Evolutionary conservation across 2,329 filamentous ascomycete genomes (phyloP).

Genomic region (Ploettnerulaceae sp.): DNA sequence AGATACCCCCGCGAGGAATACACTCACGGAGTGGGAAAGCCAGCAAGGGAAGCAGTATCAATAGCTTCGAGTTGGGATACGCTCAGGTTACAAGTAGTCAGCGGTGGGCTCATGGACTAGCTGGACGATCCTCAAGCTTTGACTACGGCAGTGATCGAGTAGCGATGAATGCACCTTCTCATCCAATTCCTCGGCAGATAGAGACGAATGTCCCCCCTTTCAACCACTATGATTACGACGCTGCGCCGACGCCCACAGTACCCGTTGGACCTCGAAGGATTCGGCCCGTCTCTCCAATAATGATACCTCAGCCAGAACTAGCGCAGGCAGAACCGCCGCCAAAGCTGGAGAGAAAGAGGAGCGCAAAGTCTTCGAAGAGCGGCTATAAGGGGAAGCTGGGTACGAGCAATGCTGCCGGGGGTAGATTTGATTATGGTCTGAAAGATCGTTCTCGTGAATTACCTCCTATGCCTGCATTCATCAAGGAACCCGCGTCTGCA

Average conservation of each 20-base stretch:
- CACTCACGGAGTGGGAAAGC: slow-evolving; percentile 57
- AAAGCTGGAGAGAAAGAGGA: slow-evolving; percentile 51
- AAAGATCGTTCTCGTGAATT: slow-evolving; percentile 28
- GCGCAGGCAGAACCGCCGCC: slow-evolving; percentile 17
- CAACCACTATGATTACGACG: slow-evolving; percentile 57
- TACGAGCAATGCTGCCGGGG: slow-evolving; percentile 31
- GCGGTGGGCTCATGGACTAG: slow-evolving; percentile 47
- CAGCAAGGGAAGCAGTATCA: slow-evolving; percentile 67
- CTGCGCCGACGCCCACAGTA: slow-evolving; percentile 80
- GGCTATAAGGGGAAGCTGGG: slow-evolving; percentile 39
- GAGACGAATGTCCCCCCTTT: slow-evolving; percentile 19
- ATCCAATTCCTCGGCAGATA: slow-evolving; percentile 28
- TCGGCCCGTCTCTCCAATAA: slow-evolving; percentile 37
- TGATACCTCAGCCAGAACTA: slow-evolving; percentile 26
- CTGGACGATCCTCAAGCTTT: slow-evolving; percentile 65
- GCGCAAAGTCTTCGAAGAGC: slow-evolving; percentile 49
- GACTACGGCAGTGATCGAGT: slow-evolving; percentile 54
- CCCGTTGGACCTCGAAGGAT: slow-evolving; percentile 68
- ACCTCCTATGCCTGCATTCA: slow-evolving; percentile 34
- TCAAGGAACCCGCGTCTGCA: slow-evolving; percentile 46
- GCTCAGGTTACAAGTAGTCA: slow-evolving; percentile 53
- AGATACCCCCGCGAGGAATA: slow-evolving; percentile 41
- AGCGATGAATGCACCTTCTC: slow-evolving; percentile 31
- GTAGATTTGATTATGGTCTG: slow-evolving; percentile 33
- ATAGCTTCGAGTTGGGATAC: slow-evolving; percentile 62